Evolutionary conservation across 306 rosid species (phyloP).

Genomic region (Lathyrus oleraceus): DNA sequence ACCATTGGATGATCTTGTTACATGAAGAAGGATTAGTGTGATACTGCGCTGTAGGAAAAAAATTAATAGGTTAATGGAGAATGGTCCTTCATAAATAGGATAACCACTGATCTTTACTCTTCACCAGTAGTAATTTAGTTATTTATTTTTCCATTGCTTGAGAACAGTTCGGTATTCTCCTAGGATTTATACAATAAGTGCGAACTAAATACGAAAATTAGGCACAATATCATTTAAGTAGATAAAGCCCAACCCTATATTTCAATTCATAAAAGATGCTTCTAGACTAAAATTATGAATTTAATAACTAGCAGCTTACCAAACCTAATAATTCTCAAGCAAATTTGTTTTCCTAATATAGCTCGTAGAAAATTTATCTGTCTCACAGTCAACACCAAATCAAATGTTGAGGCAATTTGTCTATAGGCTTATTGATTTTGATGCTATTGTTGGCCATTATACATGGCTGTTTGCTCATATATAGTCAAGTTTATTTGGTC

Average conservation of each 20-base stretch:
- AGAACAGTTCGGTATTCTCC: neutral
- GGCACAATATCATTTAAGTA: neutral
- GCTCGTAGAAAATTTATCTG: neutral
- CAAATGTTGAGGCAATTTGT: slow-evolving; percentile 13
- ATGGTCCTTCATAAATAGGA: neutral
- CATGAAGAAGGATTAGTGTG: neutral
- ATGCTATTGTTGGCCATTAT: slow-evolving; percentile 10
- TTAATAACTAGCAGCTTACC: neutral
- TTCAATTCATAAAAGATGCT: neutral
- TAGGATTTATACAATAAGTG: neutral
- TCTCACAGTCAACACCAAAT: neutral
- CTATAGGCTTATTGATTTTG: slow-evolving; percentile 2
- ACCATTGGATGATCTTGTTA: neutral
- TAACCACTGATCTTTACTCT: neutral
- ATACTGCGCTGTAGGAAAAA: neutral
- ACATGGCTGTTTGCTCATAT: slow-evolving; percentile 13
- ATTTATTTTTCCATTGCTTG: neutral
- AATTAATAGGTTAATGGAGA: neutral
- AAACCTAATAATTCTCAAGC: neutral
- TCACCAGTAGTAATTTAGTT: neutral
- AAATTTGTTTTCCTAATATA: neutral
- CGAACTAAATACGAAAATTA: neutral
- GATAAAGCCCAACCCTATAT: neutral
- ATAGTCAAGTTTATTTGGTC: slow-evolving; percentile 1
- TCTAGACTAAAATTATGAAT: neutral